Evolutionary conservation across 2,329 filamentous ascomycete genomes (phyloP).

Genomic region (Calonectria leucothoes): DNA sequence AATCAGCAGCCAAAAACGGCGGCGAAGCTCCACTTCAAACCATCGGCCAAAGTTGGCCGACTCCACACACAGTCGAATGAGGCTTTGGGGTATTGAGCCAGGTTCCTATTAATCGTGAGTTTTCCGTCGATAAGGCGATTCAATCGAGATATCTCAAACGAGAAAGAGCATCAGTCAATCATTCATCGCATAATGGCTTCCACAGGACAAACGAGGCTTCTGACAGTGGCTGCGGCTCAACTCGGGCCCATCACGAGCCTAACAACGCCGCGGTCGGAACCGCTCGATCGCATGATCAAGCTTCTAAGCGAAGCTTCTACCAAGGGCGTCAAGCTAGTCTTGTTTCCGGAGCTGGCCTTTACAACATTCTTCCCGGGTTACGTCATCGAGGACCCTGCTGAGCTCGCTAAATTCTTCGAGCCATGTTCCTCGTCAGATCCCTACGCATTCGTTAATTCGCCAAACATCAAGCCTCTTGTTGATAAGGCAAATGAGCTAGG

Average conservation of each 20-base stretch:
- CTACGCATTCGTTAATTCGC: constrained; percentile 44
- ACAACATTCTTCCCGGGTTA: constrained; percentile 69
- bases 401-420: constrained; percentile 64
- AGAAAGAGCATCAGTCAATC: not conserved
- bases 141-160: not conserved
- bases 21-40: not conserved
- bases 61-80: not conserved
- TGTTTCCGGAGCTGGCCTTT: constrained; percentile 66
- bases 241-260: constrained; percentile 55
- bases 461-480: constrained; percentile 61
- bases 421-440: constrained; percentile 48
- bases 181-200: not conserved
- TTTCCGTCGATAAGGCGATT: not conserved
- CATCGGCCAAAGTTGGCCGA: not conserved
- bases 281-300: constrained; percentile 60
- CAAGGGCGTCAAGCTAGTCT: constrained; percentile 59
- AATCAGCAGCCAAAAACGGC: not conserved
- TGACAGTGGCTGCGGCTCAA: constrained; percentile 63
- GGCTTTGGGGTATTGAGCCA: not conserved
- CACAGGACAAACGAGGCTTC: not conserved
- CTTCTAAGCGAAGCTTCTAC: constrained; percentile 59
- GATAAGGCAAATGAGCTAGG: constrained; percentile 57
- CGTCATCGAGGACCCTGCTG: constrained; percentile 55
- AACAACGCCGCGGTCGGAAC: constrained; percentile 53
- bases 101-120: not conserved